Evolutionary conservation across 164 flowering plant species (phyloP).

Genomic region (Chimonanthus praecox): DNA sequence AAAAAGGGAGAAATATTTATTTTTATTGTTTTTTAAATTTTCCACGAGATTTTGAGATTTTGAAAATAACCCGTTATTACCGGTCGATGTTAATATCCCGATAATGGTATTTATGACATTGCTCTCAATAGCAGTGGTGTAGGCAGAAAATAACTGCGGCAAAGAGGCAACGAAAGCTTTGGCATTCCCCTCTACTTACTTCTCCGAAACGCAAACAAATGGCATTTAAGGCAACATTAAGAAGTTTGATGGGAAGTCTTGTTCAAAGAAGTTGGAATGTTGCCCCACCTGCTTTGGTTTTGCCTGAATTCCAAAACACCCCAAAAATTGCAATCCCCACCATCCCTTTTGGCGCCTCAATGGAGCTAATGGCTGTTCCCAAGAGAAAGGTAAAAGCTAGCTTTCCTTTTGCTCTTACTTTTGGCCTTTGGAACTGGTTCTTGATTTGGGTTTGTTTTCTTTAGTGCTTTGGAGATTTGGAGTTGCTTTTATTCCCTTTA

Average conservation of each 20-base stretch:
- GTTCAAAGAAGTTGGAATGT: not conserved
- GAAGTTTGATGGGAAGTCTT: not conserved
- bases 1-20: no score
- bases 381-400: slow-evolving; percentile 47
- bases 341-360: slow-evolving; percentile 35
- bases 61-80: no score
- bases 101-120: no score
- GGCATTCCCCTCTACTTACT: no score
- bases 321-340: slow-evolving; percentile 23
- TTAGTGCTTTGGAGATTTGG: not conserved
- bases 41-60: no score
- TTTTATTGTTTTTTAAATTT: no score
- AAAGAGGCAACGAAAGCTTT: no score
- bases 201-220: not conserved
- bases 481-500: not conserved
- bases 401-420: not conserved
- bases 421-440: no score
- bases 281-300: not conserved
- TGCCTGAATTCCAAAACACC: not conserved
- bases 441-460: not conserved
- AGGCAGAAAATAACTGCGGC: no score
- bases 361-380: slow-evolving; percentile 91
- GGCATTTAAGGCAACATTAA: not conserved
- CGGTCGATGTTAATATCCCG: no score
- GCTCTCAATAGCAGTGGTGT: no score